Conservation (phyloP, 805 yeast species). For the Saturnispora diversa region DNA sequence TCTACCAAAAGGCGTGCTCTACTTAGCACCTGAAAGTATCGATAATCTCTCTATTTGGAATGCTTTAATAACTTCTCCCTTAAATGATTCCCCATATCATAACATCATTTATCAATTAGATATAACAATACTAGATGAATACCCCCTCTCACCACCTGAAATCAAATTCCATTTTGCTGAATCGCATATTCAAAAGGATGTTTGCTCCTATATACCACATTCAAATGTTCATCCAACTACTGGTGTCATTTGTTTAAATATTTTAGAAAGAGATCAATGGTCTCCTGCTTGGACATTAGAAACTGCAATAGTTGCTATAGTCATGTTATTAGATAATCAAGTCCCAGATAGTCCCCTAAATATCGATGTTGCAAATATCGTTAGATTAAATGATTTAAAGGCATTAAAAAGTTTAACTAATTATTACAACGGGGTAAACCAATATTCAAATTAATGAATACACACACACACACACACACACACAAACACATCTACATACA, state of each 20-base stretch:
- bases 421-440: slow-evolving; percentile 34
- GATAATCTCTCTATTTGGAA: slow-evolving; percentile 34
- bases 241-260: slow-evolving; percentile 68
- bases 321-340: slow-evolving; percentile 51
- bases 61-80: slow-evolving; percentile 44
- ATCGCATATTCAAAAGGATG: not conserved
- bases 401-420: slow-evolving; percentile 38
- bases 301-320: slow-evolving; percentile 47
- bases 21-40: slow-evolving; percentile 2
- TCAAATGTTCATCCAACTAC: slow-evolving; percentile 42
- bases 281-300: slow-evolving; percentile 67
- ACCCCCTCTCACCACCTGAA: slow-evolving; percentile 55
- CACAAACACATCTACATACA: too few relatives aligned
- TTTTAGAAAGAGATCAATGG: slow-evolving; percentile 49
- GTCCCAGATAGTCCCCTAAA: slow-evolving; percentile 68
- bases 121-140: slow-evolving; percentile 38
- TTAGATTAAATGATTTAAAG: slow-evolving; percentile 38
- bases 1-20: slow-evolving; percentile 17
- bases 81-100: slow-evolving; percentile 38
- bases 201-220: slow-evolving; percentile 34
- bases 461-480: too few relatives aligned
- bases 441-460: too few relatives aligned
- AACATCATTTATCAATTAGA: slow-evolving; percentile 44
- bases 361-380: slow-evolving; percentile 57
- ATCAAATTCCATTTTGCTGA: slow-evolving; percentile 34